These are phyloP conservation scores for Chrysoporthe puriensis DNA, from an alignment of 2,329 filamentous ascomycete genomes.

Conservation along the genomic window DNA sequence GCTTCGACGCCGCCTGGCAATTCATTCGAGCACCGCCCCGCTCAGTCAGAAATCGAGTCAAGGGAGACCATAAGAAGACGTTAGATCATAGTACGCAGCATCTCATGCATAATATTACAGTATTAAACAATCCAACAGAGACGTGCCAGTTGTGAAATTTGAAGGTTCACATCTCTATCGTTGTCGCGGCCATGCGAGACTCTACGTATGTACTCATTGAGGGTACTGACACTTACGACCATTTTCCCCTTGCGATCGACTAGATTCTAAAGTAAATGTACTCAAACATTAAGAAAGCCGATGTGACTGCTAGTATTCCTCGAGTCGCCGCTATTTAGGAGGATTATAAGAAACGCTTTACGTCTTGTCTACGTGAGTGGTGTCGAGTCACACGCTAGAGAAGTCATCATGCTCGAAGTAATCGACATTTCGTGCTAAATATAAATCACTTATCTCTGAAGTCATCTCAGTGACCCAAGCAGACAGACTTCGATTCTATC, in stretches of 20 bases:
- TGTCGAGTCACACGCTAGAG: background rate
- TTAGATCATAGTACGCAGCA: background rate
- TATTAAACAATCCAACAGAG: background rate
- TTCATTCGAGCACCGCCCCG: background rate
- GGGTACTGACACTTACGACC: background rate
- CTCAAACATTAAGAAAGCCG: no score
- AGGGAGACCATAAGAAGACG: background rate
- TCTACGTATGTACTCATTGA: background rate
- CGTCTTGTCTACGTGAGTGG: background rate
- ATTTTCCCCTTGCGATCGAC: background rate
- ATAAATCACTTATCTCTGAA: background rate
- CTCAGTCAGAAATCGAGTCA: background rate
- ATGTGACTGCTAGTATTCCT: background rate
- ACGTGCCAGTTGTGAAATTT: background rate
- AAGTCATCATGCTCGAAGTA: background rate
- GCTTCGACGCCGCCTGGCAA: background rate
- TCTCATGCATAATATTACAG: background rate
- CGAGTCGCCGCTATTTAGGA: background rate
- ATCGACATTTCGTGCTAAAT: background rate
- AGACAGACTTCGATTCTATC: background rate
- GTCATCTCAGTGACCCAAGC: background rate
- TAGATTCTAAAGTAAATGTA: no score
- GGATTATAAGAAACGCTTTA: background rate
- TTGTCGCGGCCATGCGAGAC: background rate
- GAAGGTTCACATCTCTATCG: background rate